phyloP scores from a whole-genome alignment of 805 yeast genomes.

The Starmerella riodocensis region DNA sequence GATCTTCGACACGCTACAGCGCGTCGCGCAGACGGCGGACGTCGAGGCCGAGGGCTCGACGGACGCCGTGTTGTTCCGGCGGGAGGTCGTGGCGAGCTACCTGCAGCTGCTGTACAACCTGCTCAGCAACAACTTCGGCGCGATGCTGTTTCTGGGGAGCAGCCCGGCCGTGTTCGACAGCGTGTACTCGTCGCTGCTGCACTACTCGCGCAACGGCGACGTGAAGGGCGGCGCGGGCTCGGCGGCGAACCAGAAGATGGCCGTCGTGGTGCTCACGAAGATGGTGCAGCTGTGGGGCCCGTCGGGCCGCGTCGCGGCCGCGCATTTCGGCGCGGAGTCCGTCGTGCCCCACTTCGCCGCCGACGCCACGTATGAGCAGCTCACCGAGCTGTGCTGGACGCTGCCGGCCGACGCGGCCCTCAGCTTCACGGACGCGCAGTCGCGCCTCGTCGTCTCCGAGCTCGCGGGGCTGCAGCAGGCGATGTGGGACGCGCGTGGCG shows the following conservation, averaged over 20 bases:
- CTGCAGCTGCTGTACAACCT: constrained; percentile 57
- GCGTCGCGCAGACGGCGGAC: constrained; percentile 24
- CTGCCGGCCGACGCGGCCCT: constrained; percentile 63
- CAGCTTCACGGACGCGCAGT: constrained; percentile 66
- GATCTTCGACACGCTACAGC: constrained; percentile 37
- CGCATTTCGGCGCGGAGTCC: constrained; percentile 37
- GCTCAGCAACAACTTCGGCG: constrained; percentile 63
- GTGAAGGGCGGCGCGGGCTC: constrained; percentile 34
- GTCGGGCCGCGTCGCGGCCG: constrained; percentile 42
- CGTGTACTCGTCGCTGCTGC: constrained; percentile 50
- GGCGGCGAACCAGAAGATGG: constrained; percentile 49
- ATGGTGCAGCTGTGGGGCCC: constrained; percentile 51
- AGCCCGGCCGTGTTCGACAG: constrained; percentile 49
- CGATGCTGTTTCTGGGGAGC: constrained; percentile 56
- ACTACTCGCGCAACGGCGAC: constrained; percentile 41
- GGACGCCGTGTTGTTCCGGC: constrained; percentile 40
- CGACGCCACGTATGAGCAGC: constrained; percentile 49
- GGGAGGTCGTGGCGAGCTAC: constrained; percentile 49
- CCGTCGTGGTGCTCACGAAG: constrained; percentile 52
- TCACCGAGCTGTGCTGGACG: constrained; percentile 58
- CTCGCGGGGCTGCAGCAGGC: constrained; percentile 55
- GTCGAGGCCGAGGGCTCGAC: constrained; percentile 34
- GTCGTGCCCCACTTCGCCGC: constrained; percentile 57
- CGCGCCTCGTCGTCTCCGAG: constrained; percentile 61
- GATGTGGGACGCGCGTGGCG: constrained; percentile 39